Conservation (phyloP, 768 basidiomycete species). For the Pulveroboletus sp. region DNA sequence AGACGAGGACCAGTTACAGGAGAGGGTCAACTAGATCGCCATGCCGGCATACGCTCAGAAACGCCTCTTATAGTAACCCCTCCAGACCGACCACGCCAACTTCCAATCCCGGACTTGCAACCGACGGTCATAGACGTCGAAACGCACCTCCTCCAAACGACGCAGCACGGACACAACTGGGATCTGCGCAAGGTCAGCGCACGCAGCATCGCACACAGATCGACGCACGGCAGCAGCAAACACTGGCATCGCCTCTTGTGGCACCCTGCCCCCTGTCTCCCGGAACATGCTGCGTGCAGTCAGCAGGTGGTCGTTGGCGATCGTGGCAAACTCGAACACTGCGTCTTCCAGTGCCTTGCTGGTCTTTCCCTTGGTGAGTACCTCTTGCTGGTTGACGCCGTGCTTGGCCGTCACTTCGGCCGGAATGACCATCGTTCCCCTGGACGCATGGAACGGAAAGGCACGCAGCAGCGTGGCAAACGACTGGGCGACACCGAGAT, state of each 20-base stretch:
- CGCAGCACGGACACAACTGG: constrained; percentile 61
- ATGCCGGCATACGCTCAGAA: constrained; percentile 34
- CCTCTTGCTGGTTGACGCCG: constrained; percentile 73
- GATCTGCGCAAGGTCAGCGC: constrained; percentile 40
- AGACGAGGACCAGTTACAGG: constrained; percentile 4
- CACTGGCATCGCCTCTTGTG: constrained; percentile 58
- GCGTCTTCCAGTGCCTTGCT: constrained; percentile 69
- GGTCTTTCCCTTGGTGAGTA: constrained; percentile 52
- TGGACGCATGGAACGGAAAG: constrained; percentile 70
- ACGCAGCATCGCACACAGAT: neutral
- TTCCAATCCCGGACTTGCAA: constrained; percentile 70
- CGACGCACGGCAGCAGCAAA: constrained; percentile 66
- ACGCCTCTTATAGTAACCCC: constrained; percentile 42
- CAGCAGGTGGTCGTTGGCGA: constrained; percentile 74
- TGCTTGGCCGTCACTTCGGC: constrained; percentile 78
- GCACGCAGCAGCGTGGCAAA: constrained; percentile 68
- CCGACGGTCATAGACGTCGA: constrained; percentile 64
- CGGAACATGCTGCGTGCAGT: constrained; percentile 70
- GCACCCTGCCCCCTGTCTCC: constrained; percentile 49
- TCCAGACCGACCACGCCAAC: constrained; percentile 70
- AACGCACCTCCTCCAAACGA: constrained; percentile 63
- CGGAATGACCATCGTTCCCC: constrained; percentile 70
- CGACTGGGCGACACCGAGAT: constrained; percentile 72
- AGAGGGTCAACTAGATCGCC: constrained; percentile 10
- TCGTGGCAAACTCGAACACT: constrained; percentile 76